A percentile compares a stretch with the other conserved stretches of the same genome.
Evolutionary conservation across 164 flowering plant species (phyloP).

Genomic region (Aristolochia fimbriata): DNA sequence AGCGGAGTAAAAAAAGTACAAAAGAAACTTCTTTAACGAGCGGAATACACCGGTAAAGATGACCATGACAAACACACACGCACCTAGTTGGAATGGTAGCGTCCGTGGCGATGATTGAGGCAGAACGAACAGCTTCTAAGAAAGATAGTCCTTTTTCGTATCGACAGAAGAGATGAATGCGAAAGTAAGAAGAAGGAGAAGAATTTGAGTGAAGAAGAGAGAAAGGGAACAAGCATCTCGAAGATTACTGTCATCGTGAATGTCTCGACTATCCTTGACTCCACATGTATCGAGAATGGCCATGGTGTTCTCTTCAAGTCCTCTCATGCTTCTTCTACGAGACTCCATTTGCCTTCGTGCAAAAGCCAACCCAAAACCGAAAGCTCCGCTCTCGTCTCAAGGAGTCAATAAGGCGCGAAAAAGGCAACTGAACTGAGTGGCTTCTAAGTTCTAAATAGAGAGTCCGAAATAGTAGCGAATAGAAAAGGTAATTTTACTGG

Average conservation of each 20-base stretch:
- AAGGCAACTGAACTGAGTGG: too few relatives aligned
- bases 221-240: not conserved
- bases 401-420: too few relatives aligned
- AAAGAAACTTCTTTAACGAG: not conserved
- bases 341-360: slow-evolving; percentile 11
- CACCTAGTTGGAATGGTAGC: slow-evolving; percentile 59
- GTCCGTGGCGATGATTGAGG: slow-evolving; percentile 35
- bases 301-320: slow-evolving; percentile 60
- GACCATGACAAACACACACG: not conserved
- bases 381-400: too few relatives aligned
- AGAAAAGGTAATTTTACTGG: slow-evolving; percentile 45
- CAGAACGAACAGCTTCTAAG: slow-evolving; percentile 68
- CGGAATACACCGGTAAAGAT: too few relatives aligned
- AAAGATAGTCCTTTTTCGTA: slow-evolving; percentile 43
- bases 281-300: slow-evolving; percentile 60
- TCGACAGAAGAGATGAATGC: not conserved
- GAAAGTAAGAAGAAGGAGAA: not conserved
- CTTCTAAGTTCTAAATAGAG: too few relatives aligned
- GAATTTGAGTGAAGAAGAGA: not conserved
- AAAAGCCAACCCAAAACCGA: too few relatives aligned
- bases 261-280: slow-evolving; percentile 33
- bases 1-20: not conserved
- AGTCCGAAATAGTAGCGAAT: too few relatives aligned
- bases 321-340: slow-evolving; percentile 17
- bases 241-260: slow-evolving; percentile 42